Evolutionary conservation across 1,284 basidiomycete species (phyloP), one percentile per base, ranked within the genome.

Genomic region (Cerioporus squamosus): DNA sequence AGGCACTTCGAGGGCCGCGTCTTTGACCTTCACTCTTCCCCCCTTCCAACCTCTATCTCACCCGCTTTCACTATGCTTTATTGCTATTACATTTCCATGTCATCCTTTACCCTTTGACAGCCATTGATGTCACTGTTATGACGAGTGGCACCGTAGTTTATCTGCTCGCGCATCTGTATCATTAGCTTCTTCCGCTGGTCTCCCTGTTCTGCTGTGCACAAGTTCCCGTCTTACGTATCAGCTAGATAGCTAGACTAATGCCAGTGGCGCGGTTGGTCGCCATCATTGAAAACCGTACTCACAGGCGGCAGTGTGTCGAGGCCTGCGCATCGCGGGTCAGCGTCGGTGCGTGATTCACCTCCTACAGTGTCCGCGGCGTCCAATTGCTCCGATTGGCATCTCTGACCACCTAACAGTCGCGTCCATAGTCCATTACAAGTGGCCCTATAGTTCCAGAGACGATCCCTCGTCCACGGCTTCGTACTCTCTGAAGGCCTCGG

Each of bases 121-220:
- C 40, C 22, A 15, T 43, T 43, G 33, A 36, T n/a, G n/a, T n/a
- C 42, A 49, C 18, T 12, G 22, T 40, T 33, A 39, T 48, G 50
- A 36, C 46, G 45, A 48, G 43, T 44, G 33, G 29, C 47, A 31
- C 8, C 23, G 51, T 26, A n/a, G n/a, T 38, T 42, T 33, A 33
- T 8, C 31, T 44, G 22, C 33, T 44, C 40, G 23, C 29, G 48
- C 26, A 57, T 53, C 40, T 63, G 62, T 63, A 63, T 63, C 58
- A 63, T 38, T 63, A 63, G 62, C 50, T 40, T 26, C 44, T 51
- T 38, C 40, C 45, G 44, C 44, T 52, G 39, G 42, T 40, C 33
- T 42, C 51, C 29, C 36, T 40, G 50, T 47, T 53, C 31, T 60
- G 42, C 51, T 53, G 50, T 55, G 52, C 44, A 55, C 52, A 42